phyloP scores from a whole-genome alignment of 2,329 filamentous ascomycete genomes.

The Pseudocercospora pini-densiflorae region DNA sequence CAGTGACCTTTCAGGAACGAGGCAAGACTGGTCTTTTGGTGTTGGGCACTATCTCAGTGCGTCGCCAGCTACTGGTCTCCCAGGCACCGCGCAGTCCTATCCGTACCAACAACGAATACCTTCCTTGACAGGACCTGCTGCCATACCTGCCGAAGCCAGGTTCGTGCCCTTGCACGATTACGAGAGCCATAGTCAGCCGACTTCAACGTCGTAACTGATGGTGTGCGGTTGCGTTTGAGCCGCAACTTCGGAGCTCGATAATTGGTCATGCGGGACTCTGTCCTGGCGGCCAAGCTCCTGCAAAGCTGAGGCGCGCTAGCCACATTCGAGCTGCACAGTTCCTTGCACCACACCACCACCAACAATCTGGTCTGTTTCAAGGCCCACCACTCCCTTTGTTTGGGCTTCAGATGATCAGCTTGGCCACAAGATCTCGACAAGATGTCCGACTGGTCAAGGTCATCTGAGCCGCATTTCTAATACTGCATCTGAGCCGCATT shows the following conservation, averaged over 20 bases:
- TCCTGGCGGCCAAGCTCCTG: conserved; percentile 13
- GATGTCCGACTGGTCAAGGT: conserved; percentile 24
- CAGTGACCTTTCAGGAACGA: conserved; percentile 35
- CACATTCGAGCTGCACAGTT: conserved; percentile 17
- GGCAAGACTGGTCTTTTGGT: conserved; percentile 32
- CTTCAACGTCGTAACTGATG: conserved; percentile 31
- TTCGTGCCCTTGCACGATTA: conserved; percentile 43
- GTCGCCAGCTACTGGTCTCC: conserved; percentile 38
- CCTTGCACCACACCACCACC: conserved; percentile 30
- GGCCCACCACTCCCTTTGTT: conserved; percentile 31
- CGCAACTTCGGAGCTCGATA: conserved; percentile 22
- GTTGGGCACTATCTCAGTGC: conserved; percentile 34
- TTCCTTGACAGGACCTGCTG: conserved; percentile 34
- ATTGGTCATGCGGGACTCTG: conserved; percentile 26
- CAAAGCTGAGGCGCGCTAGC: conserved; percentile 17
- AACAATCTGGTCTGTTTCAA: conserved; percentile 19
- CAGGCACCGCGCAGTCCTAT: conserved; percentile 36
- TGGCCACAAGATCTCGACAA: conserved; percentile 25
- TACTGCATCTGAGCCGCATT: conserved; percentile 27
- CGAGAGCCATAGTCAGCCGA: conserved; percentile 39
- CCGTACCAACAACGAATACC: conserved; percentile 35
- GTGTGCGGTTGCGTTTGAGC: conserved; percentile 30
- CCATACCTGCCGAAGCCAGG: conserved; percentile 35
- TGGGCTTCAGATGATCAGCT: conserved; percentile 25
- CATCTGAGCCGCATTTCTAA: conserved; percentile 27